Percentiles rank a stretch among this genome's conserved stretches.
phyloP scores from a whole-genome alignment of 2,329 filamentous ascomycete species.

The Sarocladiaceae sp. region DNA sequence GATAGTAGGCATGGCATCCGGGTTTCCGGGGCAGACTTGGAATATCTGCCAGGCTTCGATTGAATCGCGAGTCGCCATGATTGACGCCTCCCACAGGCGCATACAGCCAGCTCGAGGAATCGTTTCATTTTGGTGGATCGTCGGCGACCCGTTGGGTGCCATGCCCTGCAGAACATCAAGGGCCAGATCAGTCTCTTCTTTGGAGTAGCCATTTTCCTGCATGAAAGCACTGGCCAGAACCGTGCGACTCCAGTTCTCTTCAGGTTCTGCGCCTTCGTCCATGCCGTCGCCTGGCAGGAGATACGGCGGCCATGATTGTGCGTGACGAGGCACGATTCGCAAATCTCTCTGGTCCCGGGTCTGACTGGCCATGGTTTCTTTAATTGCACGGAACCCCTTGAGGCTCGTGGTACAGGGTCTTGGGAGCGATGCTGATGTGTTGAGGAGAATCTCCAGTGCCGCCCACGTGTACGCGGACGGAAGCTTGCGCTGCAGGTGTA shows the following conservation, averaged over 20 bases:
- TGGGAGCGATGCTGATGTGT: constrained; percentile 43
- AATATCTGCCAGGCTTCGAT: constrained; percentile 57
- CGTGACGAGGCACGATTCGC: constrained; percentile 42
- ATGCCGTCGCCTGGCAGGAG: constrained; percentile 52
- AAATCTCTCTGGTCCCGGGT: constrained; percentile 49
- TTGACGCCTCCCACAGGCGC: constrained; percentile 49
- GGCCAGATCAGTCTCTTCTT: constrained; percentile 40
- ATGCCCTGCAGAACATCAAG: constrained; percentile 51
- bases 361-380: constrained; percentile 47
- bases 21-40: constrained; percentile 28
- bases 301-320: constrained; percentile 58
- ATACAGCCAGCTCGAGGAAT: constrained; percentile 16
- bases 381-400: constrained; percentile 50
- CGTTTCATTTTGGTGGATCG: constrained; percentile 44
- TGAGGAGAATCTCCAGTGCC: constrained; percentile 50
- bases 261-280: constrained; percentile 47
- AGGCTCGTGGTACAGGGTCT: constrained; percentile 47
- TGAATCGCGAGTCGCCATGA: constrained; percentile 55
- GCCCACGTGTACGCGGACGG: constrained; percentile 43
- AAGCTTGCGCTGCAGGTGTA: constrained; percentile 5
- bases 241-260: constrained; percentile 51
- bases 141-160: constrained; percentile 45
- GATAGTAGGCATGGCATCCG: constrained; percentile 29
- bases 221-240: constrained; percentile 49
- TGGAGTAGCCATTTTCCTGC: constrained; percentile 52